A percentile compares a stretch with the other conserved stretches of the same genome.
Evolutionary conservation across 2,329 filamentous ascomycete genomes (phyloP).

Genomic region (Amauroascus verrucosus): DNA sequence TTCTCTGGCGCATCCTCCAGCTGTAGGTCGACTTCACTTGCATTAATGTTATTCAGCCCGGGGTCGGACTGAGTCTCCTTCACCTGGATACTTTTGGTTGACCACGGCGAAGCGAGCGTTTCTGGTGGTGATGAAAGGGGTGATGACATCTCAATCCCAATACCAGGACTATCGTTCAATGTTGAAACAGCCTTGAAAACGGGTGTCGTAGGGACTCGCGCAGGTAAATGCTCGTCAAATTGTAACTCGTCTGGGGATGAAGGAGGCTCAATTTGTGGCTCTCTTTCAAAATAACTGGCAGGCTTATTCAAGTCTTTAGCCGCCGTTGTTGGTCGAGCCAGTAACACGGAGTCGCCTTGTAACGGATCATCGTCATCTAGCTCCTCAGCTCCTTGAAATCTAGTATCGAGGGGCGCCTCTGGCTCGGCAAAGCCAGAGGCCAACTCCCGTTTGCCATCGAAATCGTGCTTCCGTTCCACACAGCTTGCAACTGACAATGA

Average conservation of each 20-base stretch:
- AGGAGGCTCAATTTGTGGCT: background rate
- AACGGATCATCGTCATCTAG: constrained; percentile 11
- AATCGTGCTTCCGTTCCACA: background rate
- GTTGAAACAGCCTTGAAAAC: constrained; percentile 5
- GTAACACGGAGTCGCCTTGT: background rate
- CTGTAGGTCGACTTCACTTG: background rate
- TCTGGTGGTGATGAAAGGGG: constrained; percentile 31
- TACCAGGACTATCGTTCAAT: background rate
- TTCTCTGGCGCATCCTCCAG: background rate
- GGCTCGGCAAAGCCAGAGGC: no score
- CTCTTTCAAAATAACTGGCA: background rate
- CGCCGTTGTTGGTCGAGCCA: background rate
- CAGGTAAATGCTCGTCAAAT: constrained; percentile 21
- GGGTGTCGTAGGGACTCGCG: constrained; percentile 7
- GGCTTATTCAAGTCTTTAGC: background rate
- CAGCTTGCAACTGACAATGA: background rate
- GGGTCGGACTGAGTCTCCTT: background rate
- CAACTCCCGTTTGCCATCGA: background rate
- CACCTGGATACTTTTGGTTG: background rate
- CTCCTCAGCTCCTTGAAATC: background rate
- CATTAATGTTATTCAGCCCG: no score
- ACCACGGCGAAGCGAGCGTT: constrained; percentile 5
- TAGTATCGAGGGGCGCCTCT: no score
- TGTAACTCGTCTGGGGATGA: constrained; percentile 33
- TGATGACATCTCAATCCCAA: constrained; percentile 22